Evolutionary conservation across 1,139 yeast genomes (phyloP).

Genomic region (Geotrichum siamense): DNA sequence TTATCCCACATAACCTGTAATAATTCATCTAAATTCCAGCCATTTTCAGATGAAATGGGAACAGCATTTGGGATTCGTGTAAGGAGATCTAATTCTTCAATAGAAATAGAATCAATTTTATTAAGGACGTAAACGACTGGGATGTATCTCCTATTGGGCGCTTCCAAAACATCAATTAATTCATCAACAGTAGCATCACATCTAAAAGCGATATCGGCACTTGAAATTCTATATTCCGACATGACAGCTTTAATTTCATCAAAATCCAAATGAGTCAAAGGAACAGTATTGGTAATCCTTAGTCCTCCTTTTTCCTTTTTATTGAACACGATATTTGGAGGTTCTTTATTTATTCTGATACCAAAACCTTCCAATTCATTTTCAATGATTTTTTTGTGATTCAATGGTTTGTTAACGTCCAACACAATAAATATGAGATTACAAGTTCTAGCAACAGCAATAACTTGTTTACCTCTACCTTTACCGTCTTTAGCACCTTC

Average conservation of each 20-base stretch:
- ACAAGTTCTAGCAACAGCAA: slow-evolving; percentile 96
- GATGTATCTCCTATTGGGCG: slow-evolving; percentile 79
- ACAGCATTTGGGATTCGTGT: slow-evolving; percentile 94
- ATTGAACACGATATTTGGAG: slow-evolving; percentile 85
- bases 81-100: slow-evolving; percentile 83
- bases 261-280: slow-evolving; percentile 80
- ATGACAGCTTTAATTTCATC: slow-evolving; percentile 95
- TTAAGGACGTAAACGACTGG: slow-evolving; percentile 92
- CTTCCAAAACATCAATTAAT: slow-evolving; percentile 88
- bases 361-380: slow-evolving; percentile 96
- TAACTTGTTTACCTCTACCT: slow-evolving; percentile 98
- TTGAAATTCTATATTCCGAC: slow-evolving; percentile 88
- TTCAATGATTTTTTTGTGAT: slow-evolving; percentile 88
- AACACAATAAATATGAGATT: slow-evolving; percentile 84
- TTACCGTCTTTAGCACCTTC: slow-evolving; percentile 99
- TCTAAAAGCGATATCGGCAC: slow-evolving; percentile 94
- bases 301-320: slow-evolving; percentile 96
- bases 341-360: slow-evolving; percentile 80
- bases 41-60: slow-evolving; percentile 90
- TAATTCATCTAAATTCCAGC: slow-evolving; percentile 94
- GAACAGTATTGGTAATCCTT: slow-evolving; percentile 86
- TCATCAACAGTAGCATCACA: slow-evolving; percentile 98
- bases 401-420: slow-evolving; percentile 93
- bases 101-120: slow-evolving; percentile 89
- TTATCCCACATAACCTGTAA: slow-evolving; percentile 92